Conservation (phyloP, 495 filamentous ascomycete species). For the Lasiosphaeria ovina region DNA sequence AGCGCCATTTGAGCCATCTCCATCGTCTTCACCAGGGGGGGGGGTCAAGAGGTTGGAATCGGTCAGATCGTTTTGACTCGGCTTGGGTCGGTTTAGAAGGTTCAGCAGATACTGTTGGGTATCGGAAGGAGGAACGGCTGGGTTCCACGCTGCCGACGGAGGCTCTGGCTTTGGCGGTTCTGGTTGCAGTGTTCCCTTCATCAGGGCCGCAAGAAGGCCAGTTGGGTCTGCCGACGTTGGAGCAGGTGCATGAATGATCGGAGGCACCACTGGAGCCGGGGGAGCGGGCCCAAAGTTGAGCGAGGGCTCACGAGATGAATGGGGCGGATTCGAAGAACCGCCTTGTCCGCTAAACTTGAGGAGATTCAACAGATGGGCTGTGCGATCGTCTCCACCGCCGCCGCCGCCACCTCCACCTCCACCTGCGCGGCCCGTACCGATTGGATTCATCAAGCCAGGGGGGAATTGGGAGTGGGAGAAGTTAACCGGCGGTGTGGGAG, state of each 20-base stretch:
- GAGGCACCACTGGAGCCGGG: slow-evolving; percentile 24
- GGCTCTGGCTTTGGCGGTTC: slow-evolving; percentile 40
- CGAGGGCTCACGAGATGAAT: slow-evolving; percentile 19
- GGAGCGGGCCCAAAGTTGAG: slow-evolving; percentile 14
- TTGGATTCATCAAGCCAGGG: slow-evolving; percentile 39
- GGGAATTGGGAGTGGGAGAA: slow-evolving; percentile 42
- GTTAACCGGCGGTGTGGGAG: slow-evolving; percentile 45
- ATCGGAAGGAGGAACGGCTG: too few relatives aligned
- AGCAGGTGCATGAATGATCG: slow-evolving; percentile 46
- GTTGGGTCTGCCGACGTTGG: slow-evolving; percentile 46
- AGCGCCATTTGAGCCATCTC: slow-evolving; percentile 18
- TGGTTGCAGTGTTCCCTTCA: slow-evolving; percentile 46
- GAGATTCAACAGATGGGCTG: slow-evolving; percentile 77
- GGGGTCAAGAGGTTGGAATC: slow-evolving; percentile 40
- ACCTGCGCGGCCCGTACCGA: slow-evolving; percentile 37
- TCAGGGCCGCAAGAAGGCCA: slow-evolving; percentile 53
- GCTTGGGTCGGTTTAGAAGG: slow-evolving; percentile 54
- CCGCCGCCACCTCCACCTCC: slow-evolving; percentile 33
- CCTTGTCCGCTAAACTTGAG: slow-evolving; percentile 75
- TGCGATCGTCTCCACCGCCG: slow-evolving; percentile 53
- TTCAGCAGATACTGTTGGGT: slow-evolving; percentile 49
- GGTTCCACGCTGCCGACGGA: slow-evolving; percentile 16
- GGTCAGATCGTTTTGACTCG: slow-evolving; percentile 46
- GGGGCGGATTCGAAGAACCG: slow-evolving; percentile 20
- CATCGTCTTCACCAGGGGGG: slow-evolving; percentile 34